phyloP scores from a whole-genome alignment of 805 yeast species.

The Huiozyma naganishii region DNA sequence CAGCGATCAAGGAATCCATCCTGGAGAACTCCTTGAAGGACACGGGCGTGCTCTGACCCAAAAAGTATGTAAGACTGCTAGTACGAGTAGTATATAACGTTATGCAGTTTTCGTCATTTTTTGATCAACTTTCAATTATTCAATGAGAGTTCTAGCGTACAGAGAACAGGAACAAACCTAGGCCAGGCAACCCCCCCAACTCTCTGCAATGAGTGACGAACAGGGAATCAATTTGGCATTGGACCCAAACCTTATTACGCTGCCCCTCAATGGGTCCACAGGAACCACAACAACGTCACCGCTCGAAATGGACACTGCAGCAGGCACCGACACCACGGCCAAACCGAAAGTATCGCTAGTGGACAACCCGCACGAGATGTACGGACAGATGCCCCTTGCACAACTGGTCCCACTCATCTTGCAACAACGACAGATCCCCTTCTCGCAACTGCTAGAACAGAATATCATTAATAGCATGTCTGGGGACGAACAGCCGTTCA shows the following conservation, averaged over 20 bases:
- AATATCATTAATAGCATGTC: background rate
- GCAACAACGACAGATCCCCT: slow-evolving; percentile 12
- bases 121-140: too few relatives aligned
- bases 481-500: background rate
- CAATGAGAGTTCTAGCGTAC: too few relatives aligned
- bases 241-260: slow-evolving; percentile 25
- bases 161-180: too few relatives aligned
- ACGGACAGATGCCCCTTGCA: slow-evolving; percentile 33
- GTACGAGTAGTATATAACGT: too few relatives aligned
- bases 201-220: background rate
- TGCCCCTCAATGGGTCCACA: slow-evolving; percentile 6
- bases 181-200: too few relatives aligned
- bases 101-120: too few relatives aligned
- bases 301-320: background rate
- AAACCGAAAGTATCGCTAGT: slow-evolving; percentile 10
- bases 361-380: slow-evolving; percentile 24
- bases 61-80: slow-evolving; percentile 2
- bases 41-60: slow-evolving; percentile 45
- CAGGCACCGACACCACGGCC: background rate
- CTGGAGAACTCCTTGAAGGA: slow-evolving; percentile 67
- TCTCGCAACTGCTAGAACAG: slow-evolving; percentile 6
- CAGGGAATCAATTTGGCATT: slow-evolving; percentile 23
- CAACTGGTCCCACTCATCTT: slow-evolving; percentile 52
- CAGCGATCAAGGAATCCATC: slow-evolving; percentile 72
- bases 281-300: background rate